Conservation (phyloP, 495 filamentous ascomycete genomes). For the Parathielavia hyrcaniae region DNA sequence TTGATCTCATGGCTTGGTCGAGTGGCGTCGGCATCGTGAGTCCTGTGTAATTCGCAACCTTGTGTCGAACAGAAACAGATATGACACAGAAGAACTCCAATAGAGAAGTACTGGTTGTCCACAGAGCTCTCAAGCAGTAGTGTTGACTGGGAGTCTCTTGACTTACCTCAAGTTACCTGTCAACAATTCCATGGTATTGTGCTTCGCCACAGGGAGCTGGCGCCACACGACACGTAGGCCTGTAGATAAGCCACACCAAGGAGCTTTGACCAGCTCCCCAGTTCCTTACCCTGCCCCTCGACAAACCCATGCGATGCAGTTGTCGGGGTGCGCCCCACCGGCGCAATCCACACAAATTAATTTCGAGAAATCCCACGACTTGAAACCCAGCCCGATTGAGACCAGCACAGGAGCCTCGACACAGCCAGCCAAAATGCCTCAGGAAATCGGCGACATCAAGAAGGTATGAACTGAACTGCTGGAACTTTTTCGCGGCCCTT, state of each 20-base stretch:
- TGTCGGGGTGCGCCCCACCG: slow-evolving; percentile 16
- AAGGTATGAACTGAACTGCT: slow-evolving; percentile 35
- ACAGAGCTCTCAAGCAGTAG: not conserved
- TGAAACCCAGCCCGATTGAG: slow-evolving; percentile 26
- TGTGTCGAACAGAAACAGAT: not conserved
- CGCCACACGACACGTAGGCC: slow-evolving; percentile 23
- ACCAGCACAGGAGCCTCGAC: slow-evolving; percentile 28
- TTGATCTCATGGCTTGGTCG: slow-evolving; percentile 72
- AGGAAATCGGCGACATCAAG: slow-evolving; percentile 99
- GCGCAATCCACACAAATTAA: slow-evolving; percentile 33
- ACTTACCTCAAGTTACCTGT: slow-evolving; percentile 2
- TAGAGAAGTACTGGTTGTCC: not conserved
- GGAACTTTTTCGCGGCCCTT: not conserved
- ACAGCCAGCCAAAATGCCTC: slow-evolving; percentile 71
- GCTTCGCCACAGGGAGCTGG: not conserved
- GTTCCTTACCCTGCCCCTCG: slow-evolving; percentile 1
- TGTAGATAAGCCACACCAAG: slow-evolving; percentile 15
- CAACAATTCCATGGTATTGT: not conserved
- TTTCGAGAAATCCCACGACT: slow-evolving; percentile 32
- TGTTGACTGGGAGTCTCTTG: not conserved
- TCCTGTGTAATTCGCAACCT: not conserved
- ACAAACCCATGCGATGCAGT: slow-evolving; percentile 9
- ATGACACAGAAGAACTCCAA: not conserved
- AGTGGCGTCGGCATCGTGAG: slow-evolving; percentile 63
- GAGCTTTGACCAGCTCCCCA: slow-evolving; percentile 17